Percentiles rank a stretch among this genome's conserved stretches.
Evolutionary conservation across 1,284 basidiomycete genomes (phyloP).

Genomic region (Boletus semigastroideus): DNA sequence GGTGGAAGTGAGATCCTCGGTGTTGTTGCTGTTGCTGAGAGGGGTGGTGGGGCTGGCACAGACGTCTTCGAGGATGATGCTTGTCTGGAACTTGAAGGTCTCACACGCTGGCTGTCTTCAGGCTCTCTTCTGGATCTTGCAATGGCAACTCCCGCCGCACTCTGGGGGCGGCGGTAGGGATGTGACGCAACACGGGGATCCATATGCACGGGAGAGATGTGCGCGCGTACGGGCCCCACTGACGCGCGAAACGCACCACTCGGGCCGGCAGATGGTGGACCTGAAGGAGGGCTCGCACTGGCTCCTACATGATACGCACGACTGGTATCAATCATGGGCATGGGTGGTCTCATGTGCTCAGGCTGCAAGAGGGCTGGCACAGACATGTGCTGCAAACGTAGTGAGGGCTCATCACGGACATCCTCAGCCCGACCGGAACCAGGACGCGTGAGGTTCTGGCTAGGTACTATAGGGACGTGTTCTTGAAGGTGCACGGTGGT

Average conservation of each 20-base stretch:
- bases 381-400: constrained; percentile 27
- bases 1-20: neutral
- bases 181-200: constrained; percentile 26
- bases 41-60: constrained; percentile 6
- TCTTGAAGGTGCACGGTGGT: constrained; percentile 24
- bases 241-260: constrained; percentile 13
- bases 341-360: constrained; percentile 35
- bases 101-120: constrained; percentile 30
- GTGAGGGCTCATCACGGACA: constrained; percentile 21
- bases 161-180: constrained; percentile 36
- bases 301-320: constrained; percentile 28
- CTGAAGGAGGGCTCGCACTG: constrained; percentile 31
- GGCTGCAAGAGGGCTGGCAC: constrained; percentile 20
- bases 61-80: constrained; percentile 8
- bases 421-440: constrained; percentile 13
- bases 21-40: constrained; percentile 1
- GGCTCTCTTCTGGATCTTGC: constrained; percentile 26
- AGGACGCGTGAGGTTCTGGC: constrained; percentile 23
- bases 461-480: constrained; percentile 29
- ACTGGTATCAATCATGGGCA: constrained; percentile 35
- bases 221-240: constrained; percentile 27
- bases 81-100: constrained; percentile 22
- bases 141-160: constrained; percentile 26
- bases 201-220: constrained; percentile 27
- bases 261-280: constrained; percentile 30